A percentile compares a stretch with the other conserved stretches of the same genome.
These are phyloP conservation scores for Leucogyrophana mollusca DNA, from an alignment of 768 basidiomycete species.

Conservation along the genomic window DNA sequence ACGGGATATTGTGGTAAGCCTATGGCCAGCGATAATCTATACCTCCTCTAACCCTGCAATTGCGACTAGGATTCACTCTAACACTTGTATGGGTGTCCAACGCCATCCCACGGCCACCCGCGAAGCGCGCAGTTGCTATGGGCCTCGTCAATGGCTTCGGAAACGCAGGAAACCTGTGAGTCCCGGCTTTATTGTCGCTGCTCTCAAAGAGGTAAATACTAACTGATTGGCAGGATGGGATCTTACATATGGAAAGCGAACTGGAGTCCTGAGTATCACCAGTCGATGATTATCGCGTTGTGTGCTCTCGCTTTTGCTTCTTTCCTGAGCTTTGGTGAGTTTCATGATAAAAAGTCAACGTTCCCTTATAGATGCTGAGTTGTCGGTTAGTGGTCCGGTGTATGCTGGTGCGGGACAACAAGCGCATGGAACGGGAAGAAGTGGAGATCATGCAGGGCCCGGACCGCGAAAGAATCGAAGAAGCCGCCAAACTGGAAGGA, in stretches of 20 bases:
- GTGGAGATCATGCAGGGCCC: slow-evolving; percentile 42
- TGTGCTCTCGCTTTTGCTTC: slow-evolving; percentile 32
- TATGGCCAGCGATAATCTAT: too few species aligned
- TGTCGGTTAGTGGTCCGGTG: slow-evolving; percentile 36
- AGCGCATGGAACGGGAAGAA: slow-evolving; percentile 49
- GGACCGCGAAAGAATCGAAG: slow-evolving; percentile 48
- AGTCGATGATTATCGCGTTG: slow-evolving; percentile 55
- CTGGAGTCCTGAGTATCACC: slow-evolving; percentile 64
- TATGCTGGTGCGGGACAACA: slow-evolving; percentile 49
- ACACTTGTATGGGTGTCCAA: slow-evolving; percentile 65
- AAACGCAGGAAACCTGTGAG: slow-evolving; percentile 58
- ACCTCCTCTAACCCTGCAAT: too few species aligned
- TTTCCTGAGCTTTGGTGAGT: slow-evolving; percentile 35
- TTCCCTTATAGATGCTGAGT: not conserved
- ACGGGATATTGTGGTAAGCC: slow-evolving; percentile 44
- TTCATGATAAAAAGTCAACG: not conserved
- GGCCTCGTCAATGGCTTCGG: slow-evolving; percentile 61
- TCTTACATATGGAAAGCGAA: slow-evolving; percentile 60
- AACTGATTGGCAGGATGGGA: slow-evolving; percentile 42
- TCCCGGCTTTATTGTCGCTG: not conserved
- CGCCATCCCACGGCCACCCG: slow-evolving; percentile 57
- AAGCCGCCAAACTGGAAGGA: slow-evolving; percentile 58
- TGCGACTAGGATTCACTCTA: slow-evolving; percentile 41
- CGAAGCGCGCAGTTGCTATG: slow-evolving; percentile 53
- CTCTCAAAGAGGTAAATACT: not conserved